phyloP scores from a whole-genome alignment of 1,139 yeast species.

The Yamadazyma friedrichii region DNA sequence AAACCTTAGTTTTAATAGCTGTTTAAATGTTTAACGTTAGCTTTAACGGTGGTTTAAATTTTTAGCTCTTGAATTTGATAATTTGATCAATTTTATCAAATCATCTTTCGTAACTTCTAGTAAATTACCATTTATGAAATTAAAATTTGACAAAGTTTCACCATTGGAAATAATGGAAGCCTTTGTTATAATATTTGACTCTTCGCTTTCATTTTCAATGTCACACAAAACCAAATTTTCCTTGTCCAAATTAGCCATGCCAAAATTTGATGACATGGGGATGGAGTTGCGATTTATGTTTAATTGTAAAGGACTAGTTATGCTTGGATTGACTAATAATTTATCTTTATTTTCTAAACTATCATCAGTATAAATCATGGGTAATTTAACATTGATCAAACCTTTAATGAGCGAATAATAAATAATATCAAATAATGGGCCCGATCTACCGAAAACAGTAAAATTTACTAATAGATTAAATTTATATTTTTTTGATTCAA shows the following conservation, averaged over 20 bases:
- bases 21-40: too few relatives aligned
- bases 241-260: conserved; percentile 31
- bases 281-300: neutral
- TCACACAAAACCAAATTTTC: conserved; percentile 16
- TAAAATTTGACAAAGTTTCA: conserved; percentile 17
- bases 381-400: conserved; percentile 58
- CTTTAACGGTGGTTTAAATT: neutral
- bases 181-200: conserved; percentile 14
- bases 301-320: conserved; percentile 19
- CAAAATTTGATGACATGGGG: conserved; percentile 63
- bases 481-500: conserved; percentile 45
- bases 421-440: conserved; percentile 77
- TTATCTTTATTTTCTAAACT: conserved; percentile 26
- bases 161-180: conserved; percentile 15
- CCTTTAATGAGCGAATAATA: conserved; percentile 72
- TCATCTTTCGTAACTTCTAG: conserved; percentile 44
- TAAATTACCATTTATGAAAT: conserved; percentile 21
- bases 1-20: too few relatives aligned
- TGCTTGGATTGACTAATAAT: conserved; percentile 17
- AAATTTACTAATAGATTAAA: conserved; percentile 70
- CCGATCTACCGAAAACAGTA: conserved; percentile 76
- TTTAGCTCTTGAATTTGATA: conserved; percentile 37
- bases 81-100: conserved; percentile 43
- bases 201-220: conserved; percentile 19
- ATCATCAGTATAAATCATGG: conserved; percentile 54